Base-by-base conservation (phyloP, 768 basidiomycete genomes). In the Tulasnella sp. region DNA sequence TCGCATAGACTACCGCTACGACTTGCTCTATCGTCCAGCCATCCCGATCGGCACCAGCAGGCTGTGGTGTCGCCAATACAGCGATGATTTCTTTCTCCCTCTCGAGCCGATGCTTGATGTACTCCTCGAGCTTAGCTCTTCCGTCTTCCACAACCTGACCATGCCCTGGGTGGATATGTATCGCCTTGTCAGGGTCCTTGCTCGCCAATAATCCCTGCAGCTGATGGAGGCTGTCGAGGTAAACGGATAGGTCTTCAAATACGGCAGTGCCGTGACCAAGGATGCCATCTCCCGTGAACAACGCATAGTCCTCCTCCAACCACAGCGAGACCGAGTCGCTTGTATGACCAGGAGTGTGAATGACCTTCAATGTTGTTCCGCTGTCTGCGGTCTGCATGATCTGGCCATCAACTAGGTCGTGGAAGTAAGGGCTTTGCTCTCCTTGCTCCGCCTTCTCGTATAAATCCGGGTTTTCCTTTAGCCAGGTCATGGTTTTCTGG, bases 271-370 rank as follows among this genome's bases (percentile, higher is more conserved):
- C 96, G 81, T 96, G 91, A 0, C 97, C 97, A 40, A 99, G 89
- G 9, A 98, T 90, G 6, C 92, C 94, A 85, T 99, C 97, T 0
- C 93, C 94, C 0, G 95, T 97, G 86, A 97, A 96, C 21, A 98
- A 88, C 0, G 91, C 92, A 36, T 87, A 86, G 82, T 97, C 94
- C 71, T 89, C 88, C 0, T 89, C 87, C 75, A 96, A 86, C 78
- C 91, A 86, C 52, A 98, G 86, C 74, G 88, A 91, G 83, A 98
- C 89, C 3, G 94, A 96, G 84, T 99, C 97, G 71, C 86, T 82
- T 0, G 97, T 98, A 82, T 98, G 97, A 0, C 97, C 97, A 0
- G 97, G 97, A 0, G 94, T 92, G 83, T 95, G 92, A 0, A 98
- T 82, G 34, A 98, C 90, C 36, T 88, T 88, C 14, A 98, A 88